Evolutionary conservation across 1,139 yeast species (phyloP), one percentile per base, ranked within the genome.

Genomic region (Geotrichum aggregatum): DNA sequence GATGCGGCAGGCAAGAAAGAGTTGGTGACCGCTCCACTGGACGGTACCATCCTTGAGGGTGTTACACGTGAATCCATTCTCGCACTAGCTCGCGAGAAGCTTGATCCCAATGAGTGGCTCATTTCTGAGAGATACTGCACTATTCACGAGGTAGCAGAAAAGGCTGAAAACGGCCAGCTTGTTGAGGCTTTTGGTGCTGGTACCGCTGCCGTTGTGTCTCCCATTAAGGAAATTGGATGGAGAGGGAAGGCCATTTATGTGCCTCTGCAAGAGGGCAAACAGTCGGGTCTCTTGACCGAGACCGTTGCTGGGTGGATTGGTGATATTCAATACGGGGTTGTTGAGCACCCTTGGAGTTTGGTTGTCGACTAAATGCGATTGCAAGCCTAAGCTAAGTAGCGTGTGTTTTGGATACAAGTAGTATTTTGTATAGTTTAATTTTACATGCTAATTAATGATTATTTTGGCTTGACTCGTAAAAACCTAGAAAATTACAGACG

Each of bases 121-220:
- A 74, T 92, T 54, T 77, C 75, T 60, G 98, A 92, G 75, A 83
- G 98, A 71, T 79, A 80, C 71, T 85, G 76, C 73, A 79, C 95
- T 59, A 89, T 92, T 61, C 67, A 71, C 58, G 98, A 92, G 72
- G 86, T 92, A 54, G 78, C 77, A 52, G 89, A 86, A 63, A 81
- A 80, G 63, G 84, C 96, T 47, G 74, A 72, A 41, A 80, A 82
- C 69, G 96, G 96, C 54, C 84, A 86, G 67, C 78, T 92, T 64
- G 79, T 89, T 8, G 98, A 92, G 75, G 96, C 96, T 13, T 92
- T 92, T 66, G 98, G 98, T 61, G 77, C 96, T 18, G 98, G 98
- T 64, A 92, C 98, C 52, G 98, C 98, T 52, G 98, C 98, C 40
- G 82, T 91, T 67, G 98, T 92, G 45, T 83, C 96, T 38, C 98